Evolutionary conservation across 495 filamentous ascomycete genomes (phyloP), one percentile per base, ranked within the genome.

Genomic region (Xylaria intraflava): DNA sequence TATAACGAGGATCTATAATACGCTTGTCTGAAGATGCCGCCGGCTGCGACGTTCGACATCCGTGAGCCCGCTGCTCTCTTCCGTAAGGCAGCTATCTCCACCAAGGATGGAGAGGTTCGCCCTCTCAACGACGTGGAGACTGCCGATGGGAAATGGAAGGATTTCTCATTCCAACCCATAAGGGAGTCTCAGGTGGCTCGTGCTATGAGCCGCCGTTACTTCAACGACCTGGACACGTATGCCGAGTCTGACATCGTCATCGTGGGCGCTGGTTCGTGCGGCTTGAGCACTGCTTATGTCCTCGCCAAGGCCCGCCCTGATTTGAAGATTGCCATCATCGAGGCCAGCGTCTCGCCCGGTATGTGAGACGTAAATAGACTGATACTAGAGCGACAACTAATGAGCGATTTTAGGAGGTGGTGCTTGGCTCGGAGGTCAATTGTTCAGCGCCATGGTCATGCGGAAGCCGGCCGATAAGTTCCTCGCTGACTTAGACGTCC

Each of bases 401-500:
- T n/a, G 4, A 36, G 14, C 1, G 10, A 38, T 3, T 16, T 20
- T 17, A 66, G 63, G 89, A 56, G 90, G 89, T 63, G 90, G 90
- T 64, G 89, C 89, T 51, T 95, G 90, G 90, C 82, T 95, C 30
- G 89, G 90, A 59, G 90, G 90, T 42, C 90, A 95, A 72, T 84
- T 94, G 40, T 94, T 95, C 78, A 84, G 79, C 61, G 89, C 89
- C 49, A 95, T 95, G 90, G 81, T 95, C 52, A 88, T 95, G 82
- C 88, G 90, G 59, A 91, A 90, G 72, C 89, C 90, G 16, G 90
- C 90, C 19, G 86, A 95, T 62, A 75, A 78, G 45, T 95, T 95
- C 78, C 72, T 95, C 49, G 70, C 72, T 44, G 87, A 91, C 57
- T 71, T 94, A 24, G 87, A 86, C 45, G 82, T 94, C 22, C 84